Percentiles rank a stretch among this genome's conserved stretches.
Conservation (phyloP, 2,329 filamentous ascomycete species). For the Sphaerulina vaccinii region DNA sequence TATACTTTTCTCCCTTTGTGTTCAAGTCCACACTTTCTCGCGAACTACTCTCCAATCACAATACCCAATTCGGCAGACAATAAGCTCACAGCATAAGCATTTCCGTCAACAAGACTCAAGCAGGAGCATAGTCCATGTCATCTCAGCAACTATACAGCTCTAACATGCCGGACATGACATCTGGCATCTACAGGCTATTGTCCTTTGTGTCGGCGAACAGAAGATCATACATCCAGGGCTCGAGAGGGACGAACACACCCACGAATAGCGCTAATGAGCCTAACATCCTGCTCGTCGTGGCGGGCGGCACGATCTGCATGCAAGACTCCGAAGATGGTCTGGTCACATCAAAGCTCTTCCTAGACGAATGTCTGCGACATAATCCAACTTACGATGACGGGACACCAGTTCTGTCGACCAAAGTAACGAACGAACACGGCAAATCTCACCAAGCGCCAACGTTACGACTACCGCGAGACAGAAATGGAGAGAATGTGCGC, state of each 20-base stretch:
- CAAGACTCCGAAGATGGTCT: constrained; percentile 75
- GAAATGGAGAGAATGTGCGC: constrained; percentile 76
- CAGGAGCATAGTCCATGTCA: constrained; percentile 1
- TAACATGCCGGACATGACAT: constrained; percentile 19
- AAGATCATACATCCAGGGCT: constrained; percentile 13
- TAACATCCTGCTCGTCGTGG: constrained; percentile 80
- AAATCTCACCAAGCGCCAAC: constrained; percentile 53
- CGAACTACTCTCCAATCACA: not conserved
- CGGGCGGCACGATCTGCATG: constrained; percentile 89
- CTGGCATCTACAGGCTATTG: constrained; percentile 27
- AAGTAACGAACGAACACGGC: constrained; percentile 29
- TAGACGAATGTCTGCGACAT: constrained; percentile 77
- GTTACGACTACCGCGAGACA: constrained; percentile 74
- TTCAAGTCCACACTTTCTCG: constrained; percentile 2
- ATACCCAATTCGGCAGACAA: not conserved
- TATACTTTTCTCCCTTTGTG: not conserved
- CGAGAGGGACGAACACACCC: constrained; percentile 3
- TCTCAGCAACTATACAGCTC: not conserved
- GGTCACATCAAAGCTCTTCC: constrained; percentile 69
- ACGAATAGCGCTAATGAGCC: constrained; percentile 21
- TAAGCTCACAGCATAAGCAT: not conserved
- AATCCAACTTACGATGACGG: constrained; percentile 83
- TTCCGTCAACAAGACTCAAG: not conserved
- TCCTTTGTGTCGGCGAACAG: constrained; percentile 28
- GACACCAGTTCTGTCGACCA: constrained; percentile 45